Percentiles rank a stretch among this genome's conserved stretches.
Conservation (phyloP, 83 land plant species). For the Diphasiastrum complanatum region DNA sequence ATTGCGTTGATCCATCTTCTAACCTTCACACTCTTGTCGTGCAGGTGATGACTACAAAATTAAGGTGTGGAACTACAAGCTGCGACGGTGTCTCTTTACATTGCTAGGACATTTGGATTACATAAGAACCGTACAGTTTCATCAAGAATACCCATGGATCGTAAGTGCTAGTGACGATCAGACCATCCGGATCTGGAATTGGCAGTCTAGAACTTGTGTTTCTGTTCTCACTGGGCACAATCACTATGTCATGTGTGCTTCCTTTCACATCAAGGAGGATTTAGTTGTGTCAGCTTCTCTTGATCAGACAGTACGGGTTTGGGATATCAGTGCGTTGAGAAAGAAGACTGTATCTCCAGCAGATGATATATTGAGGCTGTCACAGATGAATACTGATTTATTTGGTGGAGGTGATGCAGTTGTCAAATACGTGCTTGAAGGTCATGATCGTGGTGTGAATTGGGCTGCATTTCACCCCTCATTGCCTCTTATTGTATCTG, state of each 20-base stretch:
- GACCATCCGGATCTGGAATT: slow-evolving; percentile 71
- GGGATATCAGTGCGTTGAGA: slow-evolving; percentile 61
- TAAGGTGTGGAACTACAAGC: slow-evolving; percentile 71
- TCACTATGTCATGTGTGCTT: slow-evolving; percentile 77
- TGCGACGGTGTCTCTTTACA: slow-evolving; percentile 56
- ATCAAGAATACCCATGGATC: slow-evolving; percentile 65
- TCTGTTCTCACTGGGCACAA: slow-evolving; percentile 70
- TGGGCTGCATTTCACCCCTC: slow-evolving; percentile 73
- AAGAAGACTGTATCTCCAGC: slow-evolving; percentile 58
- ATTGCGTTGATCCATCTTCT: no score
- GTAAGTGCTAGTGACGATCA: slow-evolving; percentile 85
- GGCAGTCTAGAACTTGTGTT: slow-evolving; percentile 66
- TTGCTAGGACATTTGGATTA: slow-evolving; percentile 65
- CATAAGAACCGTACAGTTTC: slow-evolving; percentile 69
- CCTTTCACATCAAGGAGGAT: slow-evolving; percentile 68
- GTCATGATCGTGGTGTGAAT: slow-evolving; percentile 71
- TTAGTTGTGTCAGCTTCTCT: slow-evolving; percentile 62
- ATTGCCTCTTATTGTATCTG: slow-evolving; percentile 67
- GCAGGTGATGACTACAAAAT: slow-evolving; percentile 72
- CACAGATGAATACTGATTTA: slow-evolving; percentile 63
- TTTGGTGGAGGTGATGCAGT: slow-evolving; percentile 80
- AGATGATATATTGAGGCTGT: slow-evolving; percentile 50
- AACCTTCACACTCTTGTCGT: no score
- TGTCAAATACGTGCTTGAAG: slow-evolving; percentile 75
- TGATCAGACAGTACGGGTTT: slow-evolving; percentile 71